phyloP scores from a whole-genome alignment of 768 basidiomycete genomes.

The Serendipita indica region DNA sequence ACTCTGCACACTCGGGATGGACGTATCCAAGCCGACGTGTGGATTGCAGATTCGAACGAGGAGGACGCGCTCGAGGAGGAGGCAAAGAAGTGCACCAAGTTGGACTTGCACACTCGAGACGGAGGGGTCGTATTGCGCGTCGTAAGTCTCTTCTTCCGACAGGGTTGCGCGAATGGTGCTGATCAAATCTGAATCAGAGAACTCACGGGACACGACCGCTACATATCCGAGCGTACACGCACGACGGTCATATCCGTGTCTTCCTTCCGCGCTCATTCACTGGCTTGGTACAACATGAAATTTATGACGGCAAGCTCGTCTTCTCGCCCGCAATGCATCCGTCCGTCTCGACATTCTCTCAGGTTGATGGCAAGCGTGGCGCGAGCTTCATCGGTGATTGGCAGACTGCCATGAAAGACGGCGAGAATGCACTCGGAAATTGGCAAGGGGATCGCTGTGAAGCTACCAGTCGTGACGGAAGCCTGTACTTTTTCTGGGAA shows the following conservation, averaged over 20 bases:
- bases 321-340: background rate
- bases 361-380: background rate
- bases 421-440: background rate
- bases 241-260: background rate
- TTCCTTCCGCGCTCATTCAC: background rate
- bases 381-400: background rate
- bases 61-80: background rate
- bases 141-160: background rate
- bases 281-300: background rate
- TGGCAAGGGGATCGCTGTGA: background rate
- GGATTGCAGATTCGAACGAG: background rate
- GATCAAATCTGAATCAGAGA: background rate
- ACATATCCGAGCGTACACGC: background rate
- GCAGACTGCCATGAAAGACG: background rate
- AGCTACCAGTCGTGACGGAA: background rate
- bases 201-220: background rate
- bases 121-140: background rate
- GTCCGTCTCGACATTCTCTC: background rate
- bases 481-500: background rate
- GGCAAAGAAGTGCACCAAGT: background rate
- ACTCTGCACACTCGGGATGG: slow-evolving; percentile 4
- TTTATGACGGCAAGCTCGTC: background rate
- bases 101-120: slow-evolving; percentile 1
- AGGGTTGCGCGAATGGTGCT: background rate
- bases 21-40: slow-evolving; percentile 6